Conservation (phyloP, 192 early-diverging fungal genomes). For the Coemansia sp. region DNA sequence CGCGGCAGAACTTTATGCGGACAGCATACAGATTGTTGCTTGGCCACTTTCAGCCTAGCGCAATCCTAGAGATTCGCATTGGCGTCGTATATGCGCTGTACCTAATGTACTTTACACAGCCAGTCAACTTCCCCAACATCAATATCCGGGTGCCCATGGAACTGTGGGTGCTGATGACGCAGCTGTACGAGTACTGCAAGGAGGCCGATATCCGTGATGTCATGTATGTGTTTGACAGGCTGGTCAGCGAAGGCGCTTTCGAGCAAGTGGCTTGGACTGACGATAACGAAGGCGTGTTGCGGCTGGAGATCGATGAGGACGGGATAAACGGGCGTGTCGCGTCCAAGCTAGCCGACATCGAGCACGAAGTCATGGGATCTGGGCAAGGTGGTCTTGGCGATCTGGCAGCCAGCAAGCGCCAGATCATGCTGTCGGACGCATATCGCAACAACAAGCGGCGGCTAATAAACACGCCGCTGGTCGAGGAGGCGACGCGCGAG, state of each 20-base stretch:
- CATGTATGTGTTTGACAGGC: conserved; percentile 50
- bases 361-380: conserved; percentile 54
- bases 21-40: conserved; percentile 53
- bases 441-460: conserved; percentile 45
- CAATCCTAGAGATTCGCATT: conserved; percentile 51
- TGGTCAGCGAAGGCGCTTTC: conserved; percentile 50
- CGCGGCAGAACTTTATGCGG: conserved; percentile 59
- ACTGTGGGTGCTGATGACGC: conserved; percentile 43
- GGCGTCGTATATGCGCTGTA: conserved; percentile 59
- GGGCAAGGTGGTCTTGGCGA: conserved; percentile 45
- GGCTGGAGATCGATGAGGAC: conserved; percentile 48
- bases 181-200: conserved; percentile 53
- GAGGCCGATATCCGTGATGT: conserved; percentile 48
- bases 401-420: conserved; percentile 40
- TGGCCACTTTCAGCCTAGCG: conserved; percentile 39
- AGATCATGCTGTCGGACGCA: conserved; percentile 31
- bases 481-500: conserved; percentile 41
- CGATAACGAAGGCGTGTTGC: conserved; percentile 46
- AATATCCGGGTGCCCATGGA: conserved; percentile 55
- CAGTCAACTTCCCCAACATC: conserved; percentile 55
- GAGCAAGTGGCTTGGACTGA: conserved; percentile 56
- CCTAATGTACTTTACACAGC: conserved; percentile 61
- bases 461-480: conserved; percentile 35
- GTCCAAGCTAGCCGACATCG: conserved; percentile 34
- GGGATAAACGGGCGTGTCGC: conserved; percentile 30